A percentile compares a stretch with the other conserved stretches of the same genome.
Conservation (phyloP, 129 eudicot genomes). For the Lactuca sativa region DNA sequence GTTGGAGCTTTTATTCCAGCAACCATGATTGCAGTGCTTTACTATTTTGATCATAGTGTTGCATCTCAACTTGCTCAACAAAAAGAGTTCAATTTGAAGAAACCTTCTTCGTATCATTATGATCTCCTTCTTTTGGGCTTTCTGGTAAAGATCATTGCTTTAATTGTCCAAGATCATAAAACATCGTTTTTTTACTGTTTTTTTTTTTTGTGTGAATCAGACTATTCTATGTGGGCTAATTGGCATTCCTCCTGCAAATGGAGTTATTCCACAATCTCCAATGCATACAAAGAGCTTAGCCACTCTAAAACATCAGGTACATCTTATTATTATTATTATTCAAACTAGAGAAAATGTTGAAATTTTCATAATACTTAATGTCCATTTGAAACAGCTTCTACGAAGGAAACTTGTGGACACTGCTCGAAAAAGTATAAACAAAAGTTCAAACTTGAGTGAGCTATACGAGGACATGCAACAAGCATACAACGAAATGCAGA, state of each 20-base stretch:
- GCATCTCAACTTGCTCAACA: slow-evolving; percentile 99
- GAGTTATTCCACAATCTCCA: slow-evolving; percentile 98
- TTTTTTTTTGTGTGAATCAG: slow-evolving; percentile 35
- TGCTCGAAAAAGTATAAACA: slow-evolving; percentile 70
- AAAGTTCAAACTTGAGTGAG: slow-evolving; percentile 74
- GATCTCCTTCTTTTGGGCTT: slow-evolving; percentile 95
- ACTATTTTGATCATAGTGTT: slow-evolving; percentile 96
- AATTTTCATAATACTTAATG: neutral
- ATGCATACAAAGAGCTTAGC: slow-evolving; percentile 98
- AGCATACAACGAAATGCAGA: slow-evolving; percentile 88
- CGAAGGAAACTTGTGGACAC: slow-evolving; percentile 84
- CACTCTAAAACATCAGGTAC: slow-evolving; percentile 94
- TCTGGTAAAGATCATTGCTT: slow-evolving; percentile 47
- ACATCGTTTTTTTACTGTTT: slow-evolving; percentile 2
- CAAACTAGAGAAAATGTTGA: neutral
- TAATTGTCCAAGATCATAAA: slow-evolving; percentile 1
- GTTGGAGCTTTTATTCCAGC: slow-evolving; percentile 97
- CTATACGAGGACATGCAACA: slow-evolving; percentile 72
- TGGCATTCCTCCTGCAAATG: slow-evolving; percentile 98
- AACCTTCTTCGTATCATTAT: slow-evolving; percentile 94
- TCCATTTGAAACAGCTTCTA: slow-evolving; percentile 61
- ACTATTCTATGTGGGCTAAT: slow-evolving; percentile 82
- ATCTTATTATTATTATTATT: neutral
- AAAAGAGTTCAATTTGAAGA: slow-evolving; percentile 82
- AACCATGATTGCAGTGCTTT: slow-evolving; percentile 97